Percentiles rank a stretch among this genome's conserved stretches.
Conservation (phyloP, 1,284 basidiomycete genomes). For the Cystobasidium slooffiae region DNA sequence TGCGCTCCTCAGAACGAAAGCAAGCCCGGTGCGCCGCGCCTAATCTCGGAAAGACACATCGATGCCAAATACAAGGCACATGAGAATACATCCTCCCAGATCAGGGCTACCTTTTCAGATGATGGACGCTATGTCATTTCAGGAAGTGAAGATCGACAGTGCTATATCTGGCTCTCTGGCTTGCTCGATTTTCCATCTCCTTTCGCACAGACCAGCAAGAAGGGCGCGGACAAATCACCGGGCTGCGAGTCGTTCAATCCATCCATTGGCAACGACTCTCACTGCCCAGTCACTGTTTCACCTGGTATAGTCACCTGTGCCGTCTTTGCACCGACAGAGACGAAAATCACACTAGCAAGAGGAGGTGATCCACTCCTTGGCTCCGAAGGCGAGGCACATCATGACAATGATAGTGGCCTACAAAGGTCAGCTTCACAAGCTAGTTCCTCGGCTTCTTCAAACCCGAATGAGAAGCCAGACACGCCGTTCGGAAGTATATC, state of each 20-base stretch:
- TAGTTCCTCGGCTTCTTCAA: constrained; percentile 9
- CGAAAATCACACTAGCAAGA: constrained; percentile 44
- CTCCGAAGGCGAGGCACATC: not conserved
- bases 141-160: constrained; percentile 55
- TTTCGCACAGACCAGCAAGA: constrained; percentile 32
- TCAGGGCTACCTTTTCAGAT: constrained; percentile 51
- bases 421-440: constrained; percentile 16
- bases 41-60: constrained; percentile 47
- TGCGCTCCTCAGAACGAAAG: constrained; percentile 47
- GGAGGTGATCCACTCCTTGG: constrained; percentile 33
- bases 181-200: constrained; percentile 17
- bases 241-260: constrained; percentile 1
- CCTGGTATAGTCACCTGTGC: constrained; percentile 51
- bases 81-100: constrained; percentile 50
- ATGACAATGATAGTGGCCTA: not conserved
- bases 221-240: not conserved
- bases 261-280: not conserved
- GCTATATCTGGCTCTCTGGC: constrained; percentile 49
- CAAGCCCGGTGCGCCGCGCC: constrained; percentile 48
- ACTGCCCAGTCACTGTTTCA: not conserved
- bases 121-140: constrained; percentile 56
- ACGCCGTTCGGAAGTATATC: constrained; percentile 16
- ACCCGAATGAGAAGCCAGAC: constrained; percentile 8
- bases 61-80: constrained; percentile 51
- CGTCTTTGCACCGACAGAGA: constrained; percentile 47